Percentiles rank a stretch among this genome's conserved stretches.
Conservation (phyloP, 257 asterid species). For the Nicotiana sylvestris region DNA sequence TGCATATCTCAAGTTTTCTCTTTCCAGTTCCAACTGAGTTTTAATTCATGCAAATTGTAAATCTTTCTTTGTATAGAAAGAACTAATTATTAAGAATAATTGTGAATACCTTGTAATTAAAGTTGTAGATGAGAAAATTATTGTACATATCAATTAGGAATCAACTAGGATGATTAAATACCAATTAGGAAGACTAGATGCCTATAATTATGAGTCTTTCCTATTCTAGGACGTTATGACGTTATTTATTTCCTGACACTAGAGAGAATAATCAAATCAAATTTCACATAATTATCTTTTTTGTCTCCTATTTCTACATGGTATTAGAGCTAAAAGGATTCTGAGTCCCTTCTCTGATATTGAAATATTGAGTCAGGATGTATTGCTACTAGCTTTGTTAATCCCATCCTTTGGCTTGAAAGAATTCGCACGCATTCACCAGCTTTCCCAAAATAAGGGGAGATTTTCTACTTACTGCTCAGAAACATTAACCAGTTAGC, state of each 20-base stretch:
- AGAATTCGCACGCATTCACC: not conserved
- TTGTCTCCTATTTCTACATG: not conserved
- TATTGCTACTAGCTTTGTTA: not conserved
- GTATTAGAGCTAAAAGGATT: not conserved
- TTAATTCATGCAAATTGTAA: not conserved
- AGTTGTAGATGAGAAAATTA: not conserved
- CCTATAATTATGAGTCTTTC: not conserved
- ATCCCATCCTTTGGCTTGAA: not conserved
- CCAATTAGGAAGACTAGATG: not conserved
- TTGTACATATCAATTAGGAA: not conserved
- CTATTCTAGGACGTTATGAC: not conserved
- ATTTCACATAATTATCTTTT: not conserved
- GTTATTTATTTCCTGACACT: not conserved
- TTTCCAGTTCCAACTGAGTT: not conserved
- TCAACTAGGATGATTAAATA: not conserved
- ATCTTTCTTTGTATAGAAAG: not conserved
- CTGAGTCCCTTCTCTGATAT: not conserved
- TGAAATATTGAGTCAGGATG: not conserved
- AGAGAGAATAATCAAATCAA: not conserved
- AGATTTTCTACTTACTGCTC: constrained; percentile 5
- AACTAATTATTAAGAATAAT: too few species aligned
- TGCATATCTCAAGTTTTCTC: not conserved
- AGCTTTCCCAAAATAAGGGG: constrained; percentile 11
- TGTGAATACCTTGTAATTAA: too few species aligned
- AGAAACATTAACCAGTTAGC: not conserved